Evolutionary conservation across 495 filamentous ascomycete species (phyloP).

Genomic region (Arthonia radiata): DNA sequence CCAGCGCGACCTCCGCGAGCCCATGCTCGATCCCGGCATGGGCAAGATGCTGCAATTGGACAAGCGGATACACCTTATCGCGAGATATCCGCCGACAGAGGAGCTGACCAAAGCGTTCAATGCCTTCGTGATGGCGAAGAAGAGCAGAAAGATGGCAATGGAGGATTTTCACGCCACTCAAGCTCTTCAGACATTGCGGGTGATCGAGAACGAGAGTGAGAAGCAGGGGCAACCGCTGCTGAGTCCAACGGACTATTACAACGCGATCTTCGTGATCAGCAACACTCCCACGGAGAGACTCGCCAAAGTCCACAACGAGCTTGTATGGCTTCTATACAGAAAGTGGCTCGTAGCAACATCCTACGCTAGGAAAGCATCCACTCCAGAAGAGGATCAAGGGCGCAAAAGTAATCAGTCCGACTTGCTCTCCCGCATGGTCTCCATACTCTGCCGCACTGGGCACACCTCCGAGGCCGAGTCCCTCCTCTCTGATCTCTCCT

Average conservation of each 20-base stretch:
- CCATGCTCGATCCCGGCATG: slow-evolving; percentile 35
- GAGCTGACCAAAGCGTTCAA: slow-evolving; percentile 38
- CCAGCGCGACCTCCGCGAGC: slow-evolving; percentile 23
- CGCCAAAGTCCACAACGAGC: slow-evolving; percentile 17
- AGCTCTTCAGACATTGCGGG: slow-evolving; percentile 27
- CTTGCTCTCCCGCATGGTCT: slow-evolving; percentile 20
- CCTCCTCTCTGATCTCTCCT: too few relatives aligned
- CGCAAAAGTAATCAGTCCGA: background rate
- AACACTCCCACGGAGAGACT: too few relatives aligned
- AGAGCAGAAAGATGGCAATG: slow-evolving; percentile 20
- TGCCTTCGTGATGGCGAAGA: slow-evolving; percentile 31
- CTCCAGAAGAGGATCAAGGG: slow-evolving; percentile 8
- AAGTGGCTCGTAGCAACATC: slow-evolving; percentile 1
- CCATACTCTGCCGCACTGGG: slow-evolving; percentile 31
- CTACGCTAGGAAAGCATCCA: slow-evolving; percentile 27
- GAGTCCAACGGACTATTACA: slow-evolving; percentile 25
- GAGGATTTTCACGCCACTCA: slow-evolving; percentile 40
- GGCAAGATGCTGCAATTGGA: slow-evolving; percentile 26
- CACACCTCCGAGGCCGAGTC: slow-evolving; percentile 33
- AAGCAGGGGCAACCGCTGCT: slow-evolving; percentile 18
- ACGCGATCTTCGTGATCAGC: slow-evolving; percentile 10
- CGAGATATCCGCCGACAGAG: slow-evolving; percentile 29
- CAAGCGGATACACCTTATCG: slow-evolving; percentile 17
- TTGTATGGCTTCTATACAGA: slow-evolving; percentile 29
- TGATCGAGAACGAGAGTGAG: slow-evolving; percentile 22